Evolutionary conservation across 805 yeast genomes (phyloP), one percentile per base, ranked within the genome.

Genomic region (Cyberlindnera nakhonratchasimensis): DNA sequence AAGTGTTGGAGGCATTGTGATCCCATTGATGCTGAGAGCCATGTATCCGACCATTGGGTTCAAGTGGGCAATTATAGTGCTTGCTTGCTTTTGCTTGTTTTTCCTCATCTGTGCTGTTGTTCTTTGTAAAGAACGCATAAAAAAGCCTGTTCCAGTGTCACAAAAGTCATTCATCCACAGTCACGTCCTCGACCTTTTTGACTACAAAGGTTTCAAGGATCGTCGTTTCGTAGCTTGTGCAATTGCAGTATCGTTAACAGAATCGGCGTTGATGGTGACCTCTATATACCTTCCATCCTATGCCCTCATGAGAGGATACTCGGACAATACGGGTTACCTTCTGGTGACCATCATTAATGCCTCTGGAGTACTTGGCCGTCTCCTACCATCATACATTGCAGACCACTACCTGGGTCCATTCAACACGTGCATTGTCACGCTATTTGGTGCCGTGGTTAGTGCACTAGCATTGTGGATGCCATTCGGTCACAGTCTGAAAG

Each of bases 221-320:
- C 42, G 46, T 22, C 69, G 72, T 13, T 79, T 68, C 50, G 49
- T 67, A 4, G 62, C 67, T 25, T 62, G 75, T 6, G 61, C 70
- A 4, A 46, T 70, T 5, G 73, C 74, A 3, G 64, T 69, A 6
- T 63, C 75, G 5, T 55, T 72, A 37, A 64, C 72, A 4, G 54
- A 50, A 18, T 37, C 48, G 14, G 31, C 52, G 2, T 21, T 50
- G 21, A 13, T 77, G 39, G 66, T 72, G 29, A 63, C 70, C 1
- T 55, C 72, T 9, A 74, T 82, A 5, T 77, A 69, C 50, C 54
- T 75, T 37, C 67, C 82, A 1, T 74, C 81, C 3, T 79, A 72
- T 52, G 72, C 80, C 0, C 51, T 75, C 30, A 67, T 70, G 13
- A 59, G 66, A 35, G 80, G 81, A 2, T 66, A 69, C 18, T 52